These are phyloP conservation scores for Thielaviopsis ethacetica DNA, from an alignment of 2,329 filamentous ascomycete species.

Conservation along the genomic window DNA sequence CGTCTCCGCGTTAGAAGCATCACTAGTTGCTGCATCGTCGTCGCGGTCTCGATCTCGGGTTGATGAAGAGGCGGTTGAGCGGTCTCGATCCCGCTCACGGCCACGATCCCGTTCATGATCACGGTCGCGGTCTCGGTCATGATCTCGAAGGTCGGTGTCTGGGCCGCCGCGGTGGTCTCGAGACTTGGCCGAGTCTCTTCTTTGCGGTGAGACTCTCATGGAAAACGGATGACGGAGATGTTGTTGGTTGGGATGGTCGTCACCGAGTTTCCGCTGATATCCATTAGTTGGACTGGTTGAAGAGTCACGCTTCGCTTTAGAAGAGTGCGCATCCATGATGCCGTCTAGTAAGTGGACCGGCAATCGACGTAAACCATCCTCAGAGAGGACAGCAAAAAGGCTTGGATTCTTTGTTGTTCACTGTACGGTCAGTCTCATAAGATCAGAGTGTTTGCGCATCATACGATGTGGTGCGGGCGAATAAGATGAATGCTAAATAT, in stretches of 20 bases:
- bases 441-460: neutral
- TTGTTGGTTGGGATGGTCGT: neutral
- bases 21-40: slow-evolving; percentile 26
- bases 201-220: neutral
- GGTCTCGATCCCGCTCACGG: neutral
- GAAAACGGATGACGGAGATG: neutral
- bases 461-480: neutral
- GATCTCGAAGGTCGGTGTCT: slow-evolving; percentile 1
- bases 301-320: slow-evolving; percentile 8
- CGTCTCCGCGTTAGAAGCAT: slow-evolving; percentile 55
- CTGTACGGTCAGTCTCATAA: neutral
- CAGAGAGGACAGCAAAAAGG: slow-evolving; percentile 2
- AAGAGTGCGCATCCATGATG: slow-evolving; percentile 10
- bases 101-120: slow-evolving; percentile 8
- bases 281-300: slow-evolving; percentile 2
- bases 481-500: neutral
- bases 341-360: slow-evolving; percentile 3
- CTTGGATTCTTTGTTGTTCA: neutral
- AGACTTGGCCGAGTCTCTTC: neutral
- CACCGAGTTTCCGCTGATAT: neutral
- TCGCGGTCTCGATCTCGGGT: slow-evolving; percentile 14
- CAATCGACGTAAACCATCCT: slow-evolving; percentile 10
- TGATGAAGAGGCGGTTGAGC: slow-evolving; percentile 11
- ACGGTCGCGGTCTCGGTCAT: slow-evolving; percentile 6
- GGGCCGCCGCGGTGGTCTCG: neutral